These are phyloP conservation scores for Komagataella mondaviorum DNA, from an alignment of 805 yeast species.

Conservation along the genomic window DNA sequence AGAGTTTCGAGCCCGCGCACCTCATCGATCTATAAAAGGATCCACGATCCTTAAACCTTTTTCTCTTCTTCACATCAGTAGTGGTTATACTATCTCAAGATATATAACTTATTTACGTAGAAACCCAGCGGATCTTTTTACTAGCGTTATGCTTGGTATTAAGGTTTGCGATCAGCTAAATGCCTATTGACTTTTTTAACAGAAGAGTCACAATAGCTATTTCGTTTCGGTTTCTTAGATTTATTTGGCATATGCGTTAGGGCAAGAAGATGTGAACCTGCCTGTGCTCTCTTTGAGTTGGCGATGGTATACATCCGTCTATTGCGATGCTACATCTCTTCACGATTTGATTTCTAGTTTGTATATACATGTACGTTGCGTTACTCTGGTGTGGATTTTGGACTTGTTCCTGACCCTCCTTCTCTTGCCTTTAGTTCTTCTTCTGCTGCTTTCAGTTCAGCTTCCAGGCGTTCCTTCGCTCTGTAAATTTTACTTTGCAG, in stretches of 20 bases:
- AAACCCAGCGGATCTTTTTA: slow-evolving; percentile 25
- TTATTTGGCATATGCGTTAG: slow-evolving; percentile 22
- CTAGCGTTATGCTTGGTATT: slow-evolving; percentile 28
- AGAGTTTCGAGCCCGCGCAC: neutral
- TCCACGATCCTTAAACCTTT: slow-evolving; percentile 9
- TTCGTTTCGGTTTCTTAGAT: slow-evolving; percentile 74
- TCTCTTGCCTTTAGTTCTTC: slow-evolving; percentile 20
- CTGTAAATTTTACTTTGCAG: slow-evolving; percentile 86
- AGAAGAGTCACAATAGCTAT: slow-evolving; percentile 57
- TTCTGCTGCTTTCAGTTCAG: slow-evolving; percentile 54
- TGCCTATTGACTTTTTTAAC: slow-evolving; percentile 60
- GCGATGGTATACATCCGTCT: slow-evolving; percentile 23
- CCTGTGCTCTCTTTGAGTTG: slow-evolving; percentile 13
- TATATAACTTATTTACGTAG: slow-evolving; percentile 42
- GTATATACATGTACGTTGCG: slow-evolving; percentile 1
- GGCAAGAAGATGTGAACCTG: slow-evolving; percentile 17
- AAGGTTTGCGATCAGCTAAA: slow-evolving; percentile 47
- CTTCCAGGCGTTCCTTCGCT: slow-evolving; percentile 83
- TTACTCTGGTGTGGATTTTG: slow-evolving; percentile 1
- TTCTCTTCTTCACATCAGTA: slow-evolving; percentile 46
- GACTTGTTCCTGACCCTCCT: slow-evolving; percentile 6
- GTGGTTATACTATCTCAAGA: slow-evolving; percentile 70
- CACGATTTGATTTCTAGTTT: slow-evolving; percentile 1
- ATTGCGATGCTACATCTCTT: slow-evolving; percentile 36
- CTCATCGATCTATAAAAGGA: neutral